A percentile compares a stretch with the other conserved stretches of the same genome.
These are phyloP conservation scores for Apophysomyces trapeziformis DNA, from an alignment of 371 early-diverging fungal species.

Conservation along the genomic window DNA sequence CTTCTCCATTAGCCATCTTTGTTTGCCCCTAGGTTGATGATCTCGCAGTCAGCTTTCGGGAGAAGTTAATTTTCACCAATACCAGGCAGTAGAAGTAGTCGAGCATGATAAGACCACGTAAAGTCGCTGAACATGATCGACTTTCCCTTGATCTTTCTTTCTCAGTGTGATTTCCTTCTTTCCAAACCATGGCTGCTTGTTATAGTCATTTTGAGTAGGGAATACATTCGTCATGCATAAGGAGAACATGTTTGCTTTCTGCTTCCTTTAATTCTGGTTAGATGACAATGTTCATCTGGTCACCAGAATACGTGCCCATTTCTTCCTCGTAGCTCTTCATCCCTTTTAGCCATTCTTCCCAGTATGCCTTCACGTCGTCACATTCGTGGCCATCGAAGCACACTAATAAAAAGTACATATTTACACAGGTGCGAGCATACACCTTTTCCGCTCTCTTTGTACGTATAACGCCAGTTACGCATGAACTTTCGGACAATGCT, in stretches of 20 bases:
- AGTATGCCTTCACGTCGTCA: not conserved
- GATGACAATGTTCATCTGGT: not conserved
- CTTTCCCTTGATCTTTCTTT: not conserved
- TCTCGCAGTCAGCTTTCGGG: not conserved
- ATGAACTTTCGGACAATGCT: too few relatives aligned
- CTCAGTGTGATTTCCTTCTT: not conserved
- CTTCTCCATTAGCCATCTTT: not conserved
- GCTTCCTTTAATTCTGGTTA: not conserved
- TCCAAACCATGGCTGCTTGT: not conserved
- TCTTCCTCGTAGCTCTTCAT: conserved; percentile 2
- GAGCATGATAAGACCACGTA: not conserved
- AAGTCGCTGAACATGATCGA: not conserved
- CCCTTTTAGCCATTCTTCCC: conserved; percentile 10
- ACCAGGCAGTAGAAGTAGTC: not conserved
- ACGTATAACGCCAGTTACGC: too few relatives aligned
- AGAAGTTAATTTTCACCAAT: not conserved
- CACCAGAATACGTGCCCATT: not conserved
- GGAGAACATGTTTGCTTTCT: not conserved
- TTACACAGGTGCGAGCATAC: too few relatives aligned
- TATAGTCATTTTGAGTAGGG: not conserved
- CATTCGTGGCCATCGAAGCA: not conserved
- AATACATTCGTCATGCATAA: not conserved
- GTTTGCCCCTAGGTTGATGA: not conserved
- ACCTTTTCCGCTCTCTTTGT: too few relatives aligned
- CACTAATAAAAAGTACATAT: too few relatives aligned